Conservation (phyloP, 768 basidiomycete genomes). For the Panellus pusillus region DNA sequence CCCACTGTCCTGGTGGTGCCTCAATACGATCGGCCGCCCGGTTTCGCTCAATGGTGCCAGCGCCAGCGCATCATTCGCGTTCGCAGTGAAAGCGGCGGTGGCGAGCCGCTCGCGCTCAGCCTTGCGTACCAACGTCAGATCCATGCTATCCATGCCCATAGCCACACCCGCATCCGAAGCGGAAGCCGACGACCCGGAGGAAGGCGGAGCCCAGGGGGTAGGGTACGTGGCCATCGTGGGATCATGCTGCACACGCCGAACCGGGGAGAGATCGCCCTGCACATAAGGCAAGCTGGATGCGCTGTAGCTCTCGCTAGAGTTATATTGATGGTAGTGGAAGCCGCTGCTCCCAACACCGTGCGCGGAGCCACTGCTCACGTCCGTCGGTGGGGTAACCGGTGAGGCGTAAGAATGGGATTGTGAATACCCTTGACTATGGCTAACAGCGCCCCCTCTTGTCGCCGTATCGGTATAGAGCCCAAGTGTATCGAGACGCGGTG, state of each 20-base stretch:
- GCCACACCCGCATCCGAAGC: too few relatives aligned
- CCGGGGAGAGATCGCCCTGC: too few relatives aligned
- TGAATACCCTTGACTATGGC: too few relatives aligned
- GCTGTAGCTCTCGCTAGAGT: background rate
- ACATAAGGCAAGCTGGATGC: background rate
- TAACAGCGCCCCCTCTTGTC: too few relatives aligned
- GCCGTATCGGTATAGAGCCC: background rate
- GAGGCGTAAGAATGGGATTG: too few relatives aligned
- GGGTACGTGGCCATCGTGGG: background rate
- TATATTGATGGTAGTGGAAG: background rate
- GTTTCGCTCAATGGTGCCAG: background rate
- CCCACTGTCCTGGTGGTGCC: conserved; percentile 15
- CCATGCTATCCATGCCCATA: too few relatives aligned
- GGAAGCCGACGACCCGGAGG: too few relatives aligned
- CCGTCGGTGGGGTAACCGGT: too few relatives aligned
- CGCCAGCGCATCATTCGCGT: background rate
- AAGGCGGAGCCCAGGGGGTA: conserved; percentile 3
- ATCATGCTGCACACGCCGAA: background rate
- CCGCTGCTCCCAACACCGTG: too few relatives aligned
- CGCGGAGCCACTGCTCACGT: too few relatives aligned
- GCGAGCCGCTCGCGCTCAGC: background rate
- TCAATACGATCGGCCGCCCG: background rate
- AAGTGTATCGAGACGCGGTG: background rate
- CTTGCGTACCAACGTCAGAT: background rate
- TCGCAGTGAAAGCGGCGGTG: background rate